These are phyloP conservation scores for Populus hybrid DNA, from an alignment of 441 rosid species.

Conservation along the genomic window DNA sequence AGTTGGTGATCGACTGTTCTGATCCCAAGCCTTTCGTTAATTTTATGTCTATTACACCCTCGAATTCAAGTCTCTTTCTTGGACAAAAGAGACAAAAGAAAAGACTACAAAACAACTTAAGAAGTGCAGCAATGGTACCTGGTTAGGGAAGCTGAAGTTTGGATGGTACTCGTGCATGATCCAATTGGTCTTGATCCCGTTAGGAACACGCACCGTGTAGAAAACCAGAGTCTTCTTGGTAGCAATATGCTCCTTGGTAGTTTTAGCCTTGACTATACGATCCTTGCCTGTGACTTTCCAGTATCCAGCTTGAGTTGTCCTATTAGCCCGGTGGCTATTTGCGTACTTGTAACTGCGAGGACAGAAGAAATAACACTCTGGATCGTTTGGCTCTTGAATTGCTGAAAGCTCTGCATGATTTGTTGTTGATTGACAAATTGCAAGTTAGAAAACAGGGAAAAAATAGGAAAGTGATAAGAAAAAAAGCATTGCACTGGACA, in stretches of 20 bases:
- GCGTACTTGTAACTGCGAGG: conserved; percentile 15
- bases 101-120: not conserved
- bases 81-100: no score
- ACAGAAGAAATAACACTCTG: conserved; percentile 25
- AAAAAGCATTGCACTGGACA: conserved; percentile 17
- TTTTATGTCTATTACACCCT: no score
- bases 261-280: conserved; percentile 17
- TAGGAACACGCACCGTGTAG: conserved; percentile 25
- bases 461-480: conserved; percentile 13
- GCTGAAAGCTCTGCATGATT: not conserved
- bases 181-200: conserved; percentile 40
- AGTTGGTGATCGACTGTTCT: no score
- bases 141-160: not conserved
- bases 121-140: conserved; percentile 1
- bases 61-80: no score
- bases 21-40: no score
- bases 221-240: conserved; percentile 48
- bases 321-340: conserved; percentile 7
- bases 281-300: conserved; percentile 31
- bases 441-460: not conserved
- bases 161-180: conserved; percentile 52
- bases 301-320: conserved; percentile 21
- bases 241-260: conserved; percentile 24
- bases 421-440: not conserved
- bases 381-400: conserved; percentile 5